Percentiles rank a stretch among this genome's conserved stretches.
Conservation (phyloP, 805 yeast species). For the Saturnispora diversa region DNA sequence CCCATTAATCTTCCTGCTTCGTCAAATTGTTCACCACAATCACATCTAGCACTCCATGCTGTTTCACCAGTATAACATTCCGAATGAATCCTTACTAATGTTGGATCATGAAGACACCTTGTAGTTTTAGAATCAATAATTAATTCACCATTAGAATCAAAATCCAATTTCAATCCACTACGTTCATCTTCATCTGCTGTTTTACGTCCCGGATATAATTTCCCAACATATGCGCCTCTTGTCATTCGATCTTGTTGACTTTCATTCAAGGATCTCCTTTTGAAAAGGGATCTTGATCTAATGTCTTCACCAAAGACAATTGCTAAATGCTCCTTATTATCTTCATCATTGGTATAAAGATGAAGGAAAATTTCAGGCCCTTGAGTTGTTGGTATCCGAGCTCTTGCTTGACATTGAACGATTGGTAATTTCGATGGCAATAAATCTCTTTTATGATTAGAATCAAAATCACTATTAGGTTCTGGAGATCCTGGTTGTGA, state of each 20-base stretch:
- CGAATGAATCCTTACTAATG: conserved; percentile 83
- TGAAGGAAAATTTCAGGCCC: conserved; percentile 94
- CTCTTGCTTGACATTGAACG: conserved; percentile 86
- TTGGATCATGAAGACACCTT: conserved; percentile 29
- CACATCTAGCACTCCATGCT: conserved; percentile 98
- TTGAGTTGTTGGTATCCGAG: conserved; percentile 91
- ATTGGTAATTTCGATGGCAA: conserved; percentile 55
- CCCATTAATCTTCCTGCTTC: conserved; percentile 96
- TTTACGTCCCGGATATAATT: conserved; percentile 76
- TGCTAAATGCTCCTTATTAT: conserved; percentile 90
- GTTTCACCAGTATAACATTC: conserved; percentile 99
- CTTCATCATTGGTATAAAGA: conserved; percentile 76
- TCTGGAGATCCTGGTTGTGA: conserved; percentile 4
- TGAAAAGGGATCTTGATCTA: conserved; percentile 66
- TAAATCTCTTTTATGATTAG: conserved; percentile 29
- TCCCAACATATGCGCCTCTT: conserved; percentile 95
- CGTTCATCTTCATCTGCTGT: conserved; percentile 55
- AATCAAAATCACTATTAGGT: conserved; percentile 4
- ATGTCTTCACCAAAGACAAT: conserved; percentile 93
- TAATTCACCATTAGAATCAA: conserved; percentile 36
- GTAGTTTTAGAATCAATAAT: conserved; percentile 26
- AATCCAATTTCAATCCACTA: conserved; percentile 32
- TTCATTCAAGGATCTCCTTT: conserved; percentile 48
- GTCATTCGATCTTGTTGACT: conserved; percentile 93
- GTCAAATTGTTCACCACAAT: conserved; percentile 98